phyloP scores from a whole-genome alignment of 2,329 filamentous ascomycete species.

The Apiospora koreana region DNA sequence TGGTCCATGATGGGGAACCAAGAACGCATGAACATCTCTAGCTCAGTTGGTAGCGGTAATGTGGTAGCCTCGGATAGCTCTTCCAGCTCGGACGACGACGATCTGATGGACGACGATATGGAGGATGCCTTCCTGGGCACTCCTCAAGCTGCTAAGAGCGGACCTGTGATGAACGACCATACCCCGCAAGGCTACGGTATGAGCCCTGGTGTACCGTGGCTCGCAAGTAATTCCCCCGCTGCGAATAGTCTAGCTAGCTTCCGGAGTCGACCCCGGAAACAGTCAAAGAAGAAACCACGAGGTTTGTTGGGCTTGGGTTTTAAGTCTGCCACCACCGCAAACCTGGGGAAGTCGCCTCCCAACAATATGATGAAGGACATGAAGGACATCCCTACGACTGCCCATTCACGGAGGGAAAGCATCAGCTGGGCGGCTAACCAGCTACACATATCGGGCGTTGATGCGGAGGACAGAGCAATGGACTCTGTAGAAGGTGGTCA shows the following conservation, averaged over 20 bases:
- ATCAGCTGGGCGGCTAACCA: constrained; percentile 90
- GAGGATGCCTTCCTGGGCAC: constrained; percentile 83
- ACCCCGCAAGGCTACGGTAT: constrained; percentile 39
- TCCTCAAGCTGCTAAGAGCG: constrained; percentile 70
- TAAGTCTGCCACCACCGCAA: constrained; percentile 40
- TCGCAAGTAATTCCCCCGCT: constrained; percentile 67
- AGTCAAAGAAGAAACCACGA: constrained; percentile 56
- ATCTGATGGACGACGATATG: constrained; percentile 71
- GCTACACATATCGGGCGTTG: constrained; percentile 78
- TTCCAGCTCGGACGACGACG: constrained; percentile 66
- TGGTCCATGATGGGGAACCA: constrained; percentile 72
- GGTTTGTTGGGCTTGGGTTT: constrained; percentile 53
- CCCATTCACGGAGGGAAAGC: constrained; percentile 74
- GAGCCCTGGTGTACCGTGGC: constrained; percentile 57
- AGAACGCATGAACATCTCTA: constrained; percentile 73
- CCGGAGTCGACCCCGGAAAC: constrained; percentile 70
- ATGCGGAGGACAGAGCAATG: constrained; percentile 70
- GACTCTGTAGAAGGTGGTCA: constrained; percentile 54
- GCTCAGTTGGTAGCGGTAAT: constrained; percentile 76
- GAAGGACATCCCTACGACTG: constrained; percentile 35
- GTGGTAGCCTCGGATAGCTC: constrained; percentile 63
- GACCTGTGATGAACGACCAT: constrained; percentile 46
- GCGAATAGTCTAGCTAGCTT: constrained; percentile 81
- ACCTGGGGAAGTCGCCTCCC: constrained; percentile 74
- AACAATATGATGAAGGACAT: constrained; percentile 38